Base-by-base conservation (phyloP, 2,329 filamentous ascomycete species). In the Calonectria pteridis region DNA sequence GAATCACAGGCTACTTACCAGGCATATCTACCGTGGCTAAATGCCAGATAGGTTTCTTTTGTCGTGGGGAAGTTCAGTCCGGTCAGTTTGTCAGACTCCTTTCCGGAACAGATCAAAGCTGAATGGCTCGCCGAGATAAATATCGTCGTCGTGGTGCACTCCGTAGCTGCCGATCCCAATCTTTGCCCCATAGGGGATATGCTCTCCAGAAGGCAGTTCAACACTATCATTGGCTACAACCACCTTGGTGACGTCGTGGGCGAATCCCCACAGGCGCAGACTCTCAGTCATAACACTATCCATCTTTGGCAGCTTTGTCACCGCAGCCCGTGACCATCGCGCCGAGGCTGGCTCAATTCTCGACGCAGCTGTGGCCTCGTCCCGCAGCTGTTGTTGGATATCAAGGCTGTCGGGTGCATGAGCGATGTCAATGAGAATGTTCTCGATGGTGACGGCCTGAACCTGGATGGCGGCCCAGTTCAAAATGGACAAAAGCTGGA, bases 121-220 rank as follows among this genome's bases (percentile, higher is more conserved):
- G 26, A 64, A 64, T 14, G 59, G 59, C 18, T 33, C 59, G 23
- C 40, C 40, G 16, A 20, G 40, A 49, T 63, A 63, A 28, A 63
- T 43, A 4, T 64, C 26, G 6, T 33, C 26, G 6, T 64, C 26
- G 37, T 64, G 40, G 26, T 33, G 59, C 11, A 64, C 59, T 16
- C 59, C 59, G n/a, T 49, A 49, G 9, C 59, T 64, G 26, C 59
- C 59, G 35, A 63, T 26, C 10, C 59, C 59, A 46, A 64, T 64
- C 37, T 64, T 64, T 14, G 59, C 59, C 2, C 59, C 59, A 31
- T 49, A 49, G 7, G 26, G 40, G 7, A 64, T 64, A 3, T 49
- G 59, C 35, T 49, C 37, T 29, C 59, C 59, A 13, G 59, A 49
- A 18, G 59, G 59, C 23, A 64, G 37, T 40, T 43, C 33, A 7